Conservation (phyloP, 2,329 filamentous ascomycete genomes). For the Cadophora luteo-olivacea region DNA sequence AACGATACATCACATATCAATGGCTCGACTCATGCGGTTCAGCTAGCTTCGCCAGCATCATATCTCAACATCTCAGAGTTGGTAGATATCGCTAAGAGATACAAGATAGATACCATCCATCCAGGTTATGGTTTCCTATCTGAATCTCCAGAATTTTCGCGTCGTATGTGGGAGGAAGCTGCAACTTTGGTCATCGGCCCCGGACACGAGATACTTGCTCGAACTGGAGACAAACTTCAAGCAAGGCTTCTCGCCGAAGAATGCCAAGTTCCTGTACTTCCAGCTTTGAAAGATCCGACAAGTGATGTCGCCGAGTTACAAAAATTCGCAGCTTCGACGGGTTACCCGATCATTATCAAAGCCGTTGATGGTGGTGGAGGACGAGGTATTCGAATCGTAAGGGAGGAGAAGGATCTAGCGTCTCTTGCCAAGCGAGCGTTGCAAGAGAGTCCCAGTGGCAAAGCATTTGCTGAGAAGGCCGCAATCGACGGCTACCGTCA, state of each 20-base stretch:
- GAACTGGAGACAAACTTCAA: constrained; percentile 53
- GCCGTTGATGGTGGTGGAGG: constrained; percentile 68
- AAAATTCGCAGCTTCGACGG: constrained; percentile 48
- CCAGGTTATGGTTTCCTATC: constrained; percentile 76
- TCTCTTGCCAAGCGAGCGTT: constrained; percentile 62
- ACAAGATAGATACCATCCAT: constrained; percentile 69
- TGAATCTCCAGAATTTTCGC: constrained; percentile 73
- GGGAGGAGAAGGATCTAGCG: constrained; percentile 56
- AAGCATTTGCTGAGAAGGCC: constrained; percentile 64
- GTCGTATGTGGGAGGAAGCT: constrained; percentile 69
- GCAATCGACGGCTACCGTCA: constrained; percentile 64
- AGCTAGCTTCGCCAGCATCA: constrained; percentile 55
- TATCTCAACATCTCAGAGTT: constrained; percentile 60
- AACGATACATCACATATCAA: constrained; percentile 62
- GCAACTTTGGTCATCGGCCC: constrained; percentile 75
- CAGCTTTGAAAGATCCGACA: constrained; percentile 70
- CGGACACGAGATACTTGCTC: constrained; percentile 48
- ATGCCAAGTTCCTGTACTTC: constrained; percentile 72
- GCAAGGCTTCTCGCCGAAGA: constrained; percentile 70
- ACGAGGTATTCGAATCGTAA: constrained; percentile 66
- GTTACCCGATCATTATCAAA: constrained; percentile 62
- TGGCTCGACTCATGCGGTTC: constrained; percentile 56
- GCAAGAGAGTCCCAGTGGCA: constrained; percentile 63
- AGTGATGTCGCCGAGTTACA: constrained; percentile 67
- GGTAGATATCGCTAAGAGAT: constrained; percentile 53